Evolutionary conservation across 768 basidiomycete genomes (phyloP), one percentile per base, ranked within the genome.

Genomic region (Mycena chlorophos): DNA sequence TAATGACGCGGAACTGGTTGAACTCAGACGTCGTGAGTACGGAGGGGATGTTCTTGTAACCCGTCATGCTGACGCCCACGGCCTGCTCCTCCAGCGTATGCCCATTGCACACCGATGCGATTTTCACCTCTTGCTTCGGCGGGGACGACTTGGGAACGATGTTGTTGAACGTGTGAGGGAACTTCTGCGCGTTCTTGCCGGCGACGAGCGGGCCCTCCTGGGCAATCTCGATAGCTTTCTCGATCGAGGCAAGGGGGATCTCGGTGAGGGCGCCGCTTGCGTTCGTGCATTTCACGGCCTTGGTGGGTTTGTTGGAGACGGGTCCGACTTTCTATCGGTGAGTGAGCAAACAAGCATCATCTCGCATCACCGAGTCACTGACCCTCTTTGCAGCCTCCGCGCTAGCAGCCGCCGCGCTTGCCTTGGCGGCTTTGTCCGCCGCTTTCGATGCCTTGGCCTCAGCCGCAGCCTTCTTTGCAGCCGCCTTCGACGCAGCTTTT

Each of bases 1-100:
- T 61, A 30, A 61, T 22, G 17, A 61, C 55, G 37, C 59, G 59
- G 59, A 61, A 61, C 55, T 61, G 55, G 55, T 61, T 61, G 59
- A 61, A 61, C 8, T 37, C 49, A 17, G 27, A 22, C 25, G 31
- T 55, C 16, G 28, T 29, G 37, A 57, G 29, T 2, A 57, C 55
- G 23, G 55, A 47, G n/a, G 59, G 59, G 26, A 54, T 26, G 49
- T 61, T 61, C 48, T 46, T 19, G 55, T 57, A 61, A 19, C 43
- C 51, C 25, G 59, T 34, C 59, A 61, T 61, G 31, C 49, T 26
- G 6, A 42, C 47, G 2, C 59, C 59, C 4, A 61, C 59, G 2
- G 59, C 55, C 4, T 56, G 52, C 29, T 61, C 59, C 52, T 61
- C 59, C 25, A 61, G 55, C 12, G 16, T 20, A 51, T 57, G 56